Conservation (phyloP, 441 rosid species). For the Pelargonium myrrhifolium region DNA sequence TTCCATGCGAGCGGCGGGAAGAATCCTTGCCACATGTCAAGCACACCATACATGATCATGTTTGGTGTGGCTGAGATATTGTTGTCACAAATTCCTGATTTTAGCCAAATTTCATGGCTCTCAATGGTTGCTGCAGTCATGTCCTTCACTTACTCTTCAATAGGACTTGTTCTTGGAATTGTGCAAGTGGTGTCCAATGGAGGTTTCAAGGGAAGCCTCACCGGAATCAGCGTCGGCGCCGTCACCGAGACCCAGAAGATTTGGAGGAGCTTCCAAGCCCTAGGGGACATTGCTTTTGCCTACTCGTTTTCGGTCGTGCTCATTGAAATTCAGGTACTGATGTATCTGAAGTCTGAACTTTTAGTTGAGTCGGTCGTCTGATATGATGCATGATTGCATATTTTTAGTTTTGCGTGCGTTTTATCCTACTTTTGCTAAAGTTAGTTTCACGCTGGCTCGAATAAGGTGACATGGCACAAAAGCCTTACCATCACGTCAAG, state of each 20-base stretch:
- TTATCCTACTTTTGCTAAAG: too few species aligned
- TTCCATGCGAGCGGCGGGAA: constrained; percentile 21
- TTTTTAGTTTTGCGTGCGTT: too few species aligned
- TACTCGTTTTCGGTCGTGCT: constrained; percentile 36
- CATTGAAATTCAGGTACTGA: constrained; percentile 39
- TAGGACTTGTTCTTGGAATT: constrained; percentile 27
- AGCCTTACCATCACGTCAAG: too few species aligned
- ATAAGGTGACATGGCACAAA: too few species aligned
- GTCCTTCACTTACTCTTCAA: constrained; percentile 22
- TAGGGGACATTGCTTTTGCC: constrained; percentile 41
- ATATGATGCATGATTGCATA: too few species aligned
- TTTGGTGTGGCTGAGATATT: constrained; percentile 24
- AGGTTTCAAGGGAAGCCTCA: constrained; percentile 36
- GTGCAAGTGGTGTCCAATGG: constrained; percentile 25
- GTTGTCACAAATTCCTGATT: constrained; percentile 28
- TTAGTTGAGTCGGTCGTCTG: too few species aligned
- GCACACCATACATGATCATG: constrained; percentile 22
- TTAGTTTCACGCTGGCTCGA: too few species aligned
- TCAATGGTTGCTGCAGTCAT: constrained; percentile 26
- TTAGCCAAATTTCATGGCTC: constrained; percentile 26
- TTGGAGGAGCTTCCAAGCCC: constrained; percentile 40
- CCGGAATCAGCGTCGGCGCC: constrained; percentile 29
- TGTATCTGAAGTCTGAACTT: not conserved
- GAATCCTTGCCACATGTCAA: constrained; percentile 17
- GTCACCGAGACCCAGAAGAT: constrained; percentile 35